Percentiles rank a stretch among this genome's conserved stretches.
These are phyloP conservation scores for Mrakia hoshinonis DNA, from an alignment of 768 basidiomycete species.

Conservation along the genomic window DNA sequence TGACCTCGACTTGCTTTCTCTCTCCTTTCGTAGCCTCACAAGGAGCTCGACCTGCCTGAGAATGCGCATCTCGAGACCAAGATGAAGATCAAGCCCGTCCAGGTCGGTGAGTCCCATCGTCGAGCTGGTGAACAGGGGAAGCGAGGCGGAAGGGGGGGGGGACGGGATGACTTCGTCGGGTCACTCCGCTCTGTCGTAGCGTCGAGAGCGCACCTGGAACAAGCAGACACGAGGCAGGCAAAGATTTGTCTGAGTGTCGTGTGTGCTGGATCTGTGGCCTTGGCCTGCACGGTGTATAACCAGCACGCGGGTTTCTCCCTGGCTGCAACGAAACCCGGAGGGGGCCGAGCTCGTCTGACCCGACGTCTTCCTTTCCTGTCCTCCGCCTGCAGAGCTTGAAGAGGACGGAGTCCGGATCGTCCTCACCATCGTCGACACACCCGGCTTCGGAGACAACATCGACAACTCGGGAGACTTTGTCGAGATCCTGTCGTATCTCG, in stretches of 20 bases:
- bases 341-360: no score
- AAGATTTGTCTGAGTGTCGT: no score
- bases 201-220: no score
- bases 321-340: no score
- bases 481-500: conserved; percentile 92
- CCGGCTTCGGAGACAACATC: conserved; percentile 96
- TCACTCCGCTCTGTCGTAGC: conserved; percentile 4
- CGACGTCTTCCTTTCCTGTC: background rate
- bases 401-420: conserved; percentile 98
- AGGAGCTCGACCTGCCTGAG: conserved; percentile 47
- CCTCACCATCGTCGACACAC: conserved; percentile 95
- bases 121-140: no score
- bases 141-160: background rate
- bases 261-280: no score
- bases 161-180: background rate
- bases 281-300: background rate
- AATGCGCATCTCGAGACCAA: conserved; percentile 86
- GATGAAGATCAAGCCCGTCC: conserved; percentile 87
- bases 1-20: background rate
- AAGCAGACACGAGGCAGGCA: no score
- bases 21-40: conserved; percentile 5
- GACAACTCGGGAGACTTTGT: conserved; percentile 64
- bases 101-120: conserved; percentile 63
- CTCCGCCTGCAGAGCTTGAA: conserved; percentile 63
- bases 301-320: no score